Base-by-base conservation (phyloP, 2,329 filamentous ascomycete species). In the Colletotrichum incanum region DNA sequence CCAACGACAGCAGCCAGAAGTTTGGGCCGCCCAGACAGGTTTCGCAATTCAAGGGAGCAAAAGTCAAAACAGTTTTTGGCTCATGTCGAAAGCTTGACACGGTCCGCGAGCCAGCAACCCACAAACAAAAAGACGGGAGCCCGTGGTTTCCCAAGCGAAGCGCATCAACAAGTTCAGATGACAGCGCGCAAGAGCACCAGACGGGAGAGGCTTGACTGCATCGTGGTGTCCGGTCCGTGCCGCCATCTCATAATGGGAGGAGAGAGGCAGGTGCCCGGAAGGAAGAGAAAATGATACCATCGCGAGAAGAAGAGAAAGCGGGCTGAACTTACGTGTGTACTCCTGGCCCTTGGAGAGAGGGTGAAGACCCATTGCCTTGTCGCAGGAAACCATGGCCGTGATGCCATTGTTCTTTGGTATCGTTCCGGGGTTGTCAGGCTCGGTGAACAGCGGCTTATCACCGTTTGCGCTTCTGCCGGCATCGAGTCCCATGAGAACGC, bases 401-500 rank as follows among this genome's bases (percentile, higher is more conserved):
- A 83, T 75, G 65, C 79, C 79, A 75, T 84, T 84, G 77, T 81
- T 78, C 66, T 45, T 56, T 39, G 47, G 71, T 69, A 41, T 74
- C 68, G 39, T 73, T 64, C 60, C 60, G 16, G 69, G 69, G 41
- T 63, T 59, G 47, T 77, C 73, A 41, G 81, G 79, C 41, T 74
- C 75, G 41, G 78, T 78, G 77, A 87, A 88, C 37, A 87, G 78
- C n/a, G 84, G 84, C 43, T 79, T 72, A 66, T 85, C 80, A 45
- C 86, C 86, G 2, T 77, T 80, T 11, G 85, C 80, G 41, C 79
- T 75, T 50, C 85, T 82, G 56, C 83, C 79, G n/a, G 80, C 80
- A 71, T 89, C 83, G 45, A 89, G 77, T 12, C 86, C 86, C 45
- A 89, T 78, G 31, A 89, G 78, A 54, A 88, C 79, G 59, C 86